Evolutionary conservation across 345 rosid species (phyloP).

Genomic region (Acer campestre): DNA sequence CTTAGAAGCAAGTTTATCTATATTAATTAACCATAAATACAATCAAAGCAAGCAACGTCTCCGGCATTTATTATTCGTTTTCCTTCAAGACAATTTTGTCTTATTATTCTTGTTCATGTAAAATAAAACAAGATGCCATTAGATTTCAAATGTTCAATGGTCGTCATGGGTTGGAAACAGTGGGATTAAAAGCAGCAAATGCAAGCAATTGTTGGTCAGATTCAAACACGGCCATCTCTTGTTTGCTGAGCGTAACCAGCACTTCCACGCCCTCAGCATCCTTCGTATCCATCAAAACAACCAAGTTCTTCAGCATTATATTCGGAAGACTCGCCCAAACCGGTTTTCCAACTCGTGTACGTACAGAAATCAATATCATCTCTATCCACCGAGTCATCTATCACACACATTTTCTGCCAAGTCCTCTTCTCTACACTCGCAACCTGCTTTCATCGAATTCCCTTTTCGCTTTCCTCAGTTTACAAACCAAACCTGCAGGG

Average conservation of each 20-base stretch:
- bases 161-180: conserved; percentile 16
- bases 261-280: conserved; percentile 39
- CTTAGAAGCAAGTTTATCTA: too few relatives aligned
- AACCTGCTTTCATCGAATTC: conserved; percentile 22
- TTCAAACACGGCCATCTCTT: conserved; percentile 28
- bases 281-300: conserved; percentile 16
- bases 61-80: too few relatives aligned
- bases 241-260: conserved; percentile 27
- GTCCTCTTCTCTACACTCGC: conserved; percentile 1
- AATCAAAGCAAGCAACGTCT: too few relatives aligned
- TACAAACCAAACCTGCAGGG: conserved; percentile 16
- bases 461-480: conserved; percentile 25
- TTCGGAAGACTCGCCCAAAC: conserved; percentile 31
- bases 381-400: conserved; percentile 21
- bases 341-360: conserved; percentile 32
- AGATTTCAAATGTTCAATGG: too few relatives aligned
- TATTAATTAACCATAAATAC: too few relatives aligned
- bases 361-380: conserved; percentile 27
- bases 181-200: neutral
- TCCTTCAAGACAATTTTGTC: too few relatives aligned
- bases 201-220: neutral
- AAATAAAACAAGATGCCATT: too few relatives aligned
- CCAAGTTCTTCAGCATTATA: neutral
- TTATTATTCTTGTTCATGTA: too few relatives aligned
- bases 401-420: conserved; percentile 21